phyloP scores from a whole-genome alignment of 768 basidiomycete species.

The Cystoderma amianthinum region DNA sequence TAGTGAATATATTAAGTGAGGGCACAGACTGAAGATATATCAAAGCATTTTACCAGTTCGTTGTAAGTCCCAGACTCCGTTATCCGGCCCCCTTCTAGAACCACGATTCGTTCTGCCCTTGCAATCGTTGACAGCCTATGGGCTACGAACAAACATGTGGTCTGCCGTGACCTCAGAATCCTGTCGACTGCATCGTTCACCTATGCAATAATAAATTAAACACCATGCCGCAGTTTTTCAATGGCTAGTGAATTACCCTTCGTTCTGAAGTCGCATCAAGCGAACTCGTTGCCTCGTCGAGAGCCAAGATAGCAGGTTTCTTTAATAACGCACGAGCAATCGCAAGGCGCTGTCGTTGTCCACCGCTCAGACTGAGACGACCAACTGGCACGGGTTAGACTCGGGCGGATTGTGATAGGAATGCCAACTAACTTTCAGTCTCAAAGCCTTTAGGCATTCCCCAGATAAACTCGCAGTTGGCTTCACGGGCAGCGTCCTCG shows the following conservation, averaged over 20 bases:
- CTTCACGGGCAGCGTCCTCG: slow-evolving; percentile 81
- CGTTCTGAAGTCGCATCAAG: slow-evolving; percentile 87
- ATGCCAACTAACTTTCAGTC: slow-evolving; percentile 63
- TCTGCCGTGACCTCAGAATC: slow-evolving; percentile 71
- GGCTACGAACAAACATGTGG: slow-evolving; percentile 86
- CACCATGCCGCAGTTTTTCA: background rate
- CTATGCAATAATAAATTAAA: slow-evolving; percentile 17
- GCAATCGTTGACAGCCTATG: slow-evolving; percentile 89
- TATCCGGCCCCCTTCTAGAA: slow-evolving; percentile 81
- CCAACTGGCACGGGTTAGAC: slow-evolving; percentile 41
- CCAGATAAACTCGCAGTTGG: slow-evolving; percentile 96
- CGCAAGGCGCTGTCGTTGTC: slow-evolving; percentile 75
- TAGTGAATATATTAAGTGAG: slow-evolving; percentile 16
- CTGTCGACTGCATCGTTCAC: slow-evolving; percentile 90
- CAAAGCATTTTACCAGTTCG: slow-evolving; percentile 54
- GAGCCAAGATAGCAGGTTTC: slow-evolving; percentile 79
- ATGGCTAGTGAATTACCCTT: slow-evolving; percentile 35
- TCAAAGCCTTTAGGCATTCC: slow-evolving; percentile 92
- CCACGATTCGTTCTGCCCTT: slow-evolving; percentile 82
- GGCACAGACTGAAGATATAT: background rate
- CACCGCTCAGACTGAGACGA: slow-evolving; percentile 65
- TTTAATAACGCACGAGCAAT: slow-evolving; percentile 85
- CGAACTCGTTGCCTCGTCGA: slow-evolving; percentile 88
- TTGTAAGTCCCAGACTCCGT: slow-evolving; percentile 79
- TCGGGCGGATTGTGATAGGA: too few species aligned